These are phyloP conservation scores for Mucuna pruriens DNA, from an alignment of 306 rosid genomes.

Conservation along the genomic window DNA sequence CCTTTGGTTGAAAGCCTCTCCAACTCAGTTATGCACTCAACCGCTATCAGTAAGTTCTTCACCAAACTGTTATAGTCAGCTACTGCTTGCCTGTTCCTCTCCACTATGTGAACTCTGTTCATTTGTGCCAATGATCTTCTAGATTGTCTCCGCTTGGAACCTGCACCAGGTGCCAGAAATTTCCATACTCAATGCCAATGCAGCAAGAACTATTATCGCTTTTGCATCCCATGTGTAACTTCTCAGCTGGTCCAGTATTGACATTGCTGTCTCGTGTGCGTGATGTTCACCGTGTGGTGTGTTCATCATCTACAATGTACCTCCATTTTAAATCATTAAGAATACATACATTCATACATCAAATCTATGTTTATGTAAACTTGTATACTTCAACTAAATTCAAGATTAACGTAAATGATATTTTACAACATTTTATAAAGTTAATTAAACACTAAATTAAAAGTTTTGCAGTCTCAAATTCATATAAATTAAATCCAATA, in stretches of 20 bases:
- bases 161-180: conserved; percentile 45
- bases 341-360: too few relatives aligned
- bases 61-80: conserved; percentile 43
- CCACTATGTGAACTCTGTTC: conserved; percentile 37
- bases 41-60: conserved; percentile 42
- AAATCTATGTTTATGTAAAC: too few relatives aligned
- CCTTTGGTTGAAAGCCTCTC: conserved; percentile 53
- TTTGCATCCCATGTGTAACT: conserved; percentile 71
- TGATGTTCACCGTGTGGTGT: conserved; percentile 40
- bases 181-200: conserved; percentile 47
- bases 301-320: conserved; percentile 47
- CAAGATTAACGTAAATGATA: too few relatives aligned
- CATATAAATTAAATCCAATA: not conserved
- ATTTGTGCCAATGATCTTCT: conserved; percentile 48
- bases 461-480: too few relatives aligned
- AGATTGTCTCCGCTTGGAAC: conserved; percentile 40
- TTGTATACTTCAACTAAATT: too few relatives aligned
- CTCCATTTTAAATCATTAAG: too few relatives aligned
- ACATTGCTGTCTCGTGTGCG: conserved; percentile 49
- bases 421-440: too few relatives aligned
- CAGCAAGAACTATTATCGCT: conserved; percentile 53
- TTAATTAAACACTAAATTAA: too few relatives aligned
- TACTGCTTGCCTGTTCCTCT: conserved; percentile 34
- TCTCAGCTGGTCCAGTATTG: conserved; percentile 45
- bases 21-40: conserved; percentile 60